phyloP scores from a whole-genome alignment of 805 yeast species.

The Saccharomycopsis sp. region DNA sequence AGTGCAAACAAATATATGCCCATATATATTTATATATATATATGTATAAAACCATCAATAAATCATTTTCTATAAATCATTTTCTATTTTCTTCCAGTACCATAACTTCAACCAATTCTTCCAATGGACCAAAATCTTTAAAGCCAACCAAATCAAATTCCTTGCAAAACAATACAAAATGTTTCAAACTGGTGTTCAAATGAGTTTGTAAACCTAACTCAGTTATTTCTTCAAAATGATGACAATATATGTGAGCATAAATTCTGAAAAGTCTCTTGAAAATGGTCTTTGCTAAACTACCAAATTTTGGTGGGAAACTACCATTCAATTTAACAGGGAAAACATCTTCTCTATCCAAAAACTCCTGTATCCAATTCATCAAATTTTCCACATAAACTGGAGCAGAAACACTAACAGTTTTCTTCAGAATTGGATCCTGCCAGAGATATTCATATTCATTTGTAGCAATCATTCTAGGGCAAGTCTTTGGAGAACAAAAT shows the following conservation, averaged over 20 bases:
- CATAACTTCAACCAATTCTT: conserved; percentile 72
- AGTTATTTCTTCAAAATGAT: conserved; percentile 91
- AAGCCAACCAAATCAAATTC: conserved; percentile 73
- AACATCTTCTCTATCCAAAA: conserved; percentile 80
- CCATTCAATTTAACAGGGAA: conserved; percentile 89
- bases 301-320: conserved; percentile 85
- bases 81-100: conserved; percentile 28
- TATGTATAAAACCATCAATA: too few species aligned
- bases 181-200: conserved; percentile 89
- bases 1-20: neutral
- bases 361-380: conserved; percentile 93
- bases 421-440: conserved; percentile 70
- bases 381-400: conserved; percentile 91
- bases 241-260: conserved; percentile 96
- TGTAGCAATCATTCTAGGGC: conserved; percentile 97
- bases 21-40: neutral
- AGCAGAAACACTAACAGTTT: conserved; percentile 85
- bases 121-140: conserved; percentile 88
- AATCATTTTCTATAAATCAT: conserved; percentile 1
- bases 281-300: conserved; percentile 71
- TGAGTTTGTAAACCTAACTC: conserved; percentile 91
- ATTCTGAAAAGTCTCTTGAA: conserved; percentile 88
- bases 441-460: conserved; percentile 94
- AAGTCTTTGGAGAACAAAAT: conserved; percentile 89
- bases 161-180: conserved; percentile 78